Evolutionary conservation across 1,284 basidiomycete genomes (phyloP), one percentile per base, ranked within the genome.

Genomic region (Cutaneotrichosporon sp.): DNA sequence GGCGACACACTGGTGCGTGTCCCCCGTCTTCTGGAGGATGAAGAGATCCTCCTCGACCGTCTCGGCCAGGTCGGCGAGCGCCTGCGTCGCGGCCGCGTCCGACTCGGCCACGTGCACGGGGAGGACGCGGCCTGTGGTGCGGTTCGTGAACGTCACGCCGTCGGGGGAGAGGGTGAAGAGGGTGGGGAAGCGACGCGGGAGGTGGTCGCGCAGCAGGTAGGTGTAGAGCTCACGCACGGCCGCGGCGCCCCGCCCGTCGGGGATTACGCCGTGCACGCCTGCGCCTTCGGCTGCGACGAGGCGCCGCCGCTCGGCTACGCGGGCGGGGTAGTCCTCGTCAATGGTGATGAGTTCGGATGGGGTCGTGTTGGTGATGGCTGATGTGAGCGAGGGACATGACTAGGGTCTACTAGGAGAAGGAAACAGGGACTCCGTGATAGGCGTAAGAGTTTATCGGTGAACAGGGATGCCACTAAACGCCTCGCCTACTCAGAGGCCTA

Each of bases 41-140:
- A 56, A 56, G 22, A 56, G 43, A 47, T 56, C 54, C 46, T 56
- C 54, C 42, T 56, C 54, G 12, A 56, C 50, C 37, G 50, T 56
- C 47, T 45, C 47, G 10, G 24, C 54, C 11, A 56, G 51, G 24
- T 22, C 22, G 16, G 25, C 37, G 22, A 56, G 50, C 5, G 37
- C 46, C 7, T 17, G 29, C 8, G 17, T 17, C 7, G 54, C 42
- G 3, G n/a, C 50, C 25, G 3, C 41, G 39, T 49, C 52, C 20
- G 22, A 26, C 20, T 22, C 34, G 8, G 33, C 9, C 0, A 43
- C n/a, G 4, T 34, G 8, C 10, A 37, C 24, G 16, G 50, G 42
- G n/a, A 43, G 22, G 5, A n/a, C 22, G 24, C 16, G 17, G 9
- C 50, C 50, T 1, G 50, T 56, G 26, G 48, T 29, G 29, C 10